These are phyloP conservation scores for Starmerella tilneyi DNA, from an alignment of 805 yeast species.

Conservation along the genomic window DNA sequence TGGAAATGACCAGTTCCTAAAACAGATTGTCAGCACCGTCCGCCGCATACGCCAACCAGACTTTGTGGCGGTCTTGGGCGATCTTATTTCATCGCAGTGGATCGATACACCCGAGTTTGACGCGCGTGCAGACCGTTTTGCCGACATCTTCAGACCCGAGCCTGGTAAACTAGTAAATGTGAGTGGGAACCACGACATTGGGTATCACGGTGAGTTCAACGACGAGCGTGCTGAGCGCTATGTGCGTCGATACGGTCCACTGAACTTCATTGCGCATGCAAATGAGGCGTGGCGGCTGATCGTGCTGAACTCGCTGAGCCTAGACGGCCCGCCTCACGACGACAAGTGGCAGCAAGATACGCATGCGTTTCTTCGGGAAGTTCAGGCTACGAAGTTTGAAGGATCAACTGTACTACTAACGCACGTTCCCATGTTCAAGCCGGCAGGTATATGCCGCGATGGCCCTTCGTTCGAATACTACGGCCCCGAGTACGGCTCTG, in stretches of 20 bases:
- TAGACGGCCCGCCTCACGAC: constrained; percentile 86
- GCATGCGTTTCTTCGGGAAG: constrained; percentile 59
- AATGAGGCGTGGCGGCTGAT: constrained; percentile 73
- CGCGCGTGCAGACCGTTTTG: constrained; percentile 60
- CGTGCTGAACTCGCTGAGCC: constrained; percentile 68
- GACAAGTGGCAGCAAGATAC: constrained; percentile 56
- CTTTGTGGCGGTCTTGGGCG: constrained; percentile 86
- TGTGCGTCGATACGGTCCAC: constrained; percentile 63
- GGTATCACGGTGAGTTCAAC: constrained; percentile 90
- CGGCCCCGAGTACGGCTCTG: constrained; percentile 45
- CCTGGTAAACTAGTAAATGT: constrained; percentile 50
- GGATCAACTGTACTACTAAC: constrained; percentile 79
- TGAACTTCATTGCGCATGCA: constrained; percentile 57
- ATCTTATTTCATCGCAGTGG: constrained; percentile 90
- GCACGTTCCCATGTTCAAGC: constrained; percentile 82
- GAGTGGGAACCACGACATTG: constrained; percentile 93
- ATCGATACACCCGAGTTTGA: constrained; percentile 76
- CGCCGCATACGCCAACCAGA: constrained; percentile 55
- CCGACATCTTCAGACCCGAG: constrained; percentile 27
- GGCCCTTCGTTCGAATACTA: constrained; percentile 66
- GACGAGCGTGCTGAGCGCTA: constrained; percentile 82
- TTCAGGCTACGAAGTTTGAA: constrained; percentile 41
- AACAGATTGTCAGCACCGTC: constrained; percentile 69
- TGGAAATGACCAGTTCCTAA: constrained; percentile 83
- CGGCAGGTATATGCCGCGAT: constrained; percentile 73